Evolutionary conservation across 2,329 filamentous ascomycete genomes (phyloP).

Genomic region (Bisporella sp.): DNA sequence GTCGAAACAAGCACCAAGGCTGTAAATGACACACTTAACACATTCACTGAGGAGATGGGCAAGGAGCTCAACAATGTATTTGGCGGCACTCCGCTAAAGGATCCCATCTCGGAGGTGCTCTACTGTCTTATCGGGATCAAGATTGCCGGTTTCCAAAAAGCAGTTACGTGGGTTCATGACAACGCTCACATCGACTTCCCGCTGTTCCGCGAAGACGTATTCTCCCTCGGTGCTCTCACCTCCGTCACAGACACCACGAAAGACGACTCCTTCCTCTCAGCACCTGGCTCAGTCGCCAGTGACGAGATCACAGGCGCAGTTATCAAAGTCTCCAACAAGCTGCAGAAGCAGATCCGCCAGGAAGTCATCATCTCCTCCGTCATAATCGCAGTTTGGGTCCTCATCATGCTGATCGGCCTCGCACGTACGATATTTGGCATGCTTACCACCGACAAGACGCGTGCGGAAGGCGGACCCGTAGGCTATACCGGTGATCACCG

Average conservation of each 20-base stretch:
- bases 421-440: conserved; percentile 58
- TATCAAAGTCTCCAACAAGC: conserved; percentile 56
- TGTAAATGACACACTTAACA: conserved; percentile 78
- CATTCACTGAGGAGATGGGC: conserved; percentile 72
- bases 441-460: conserved; percentile 49
- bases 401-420: conserved; percentile 70
- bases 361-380: conserved; percentile 75
- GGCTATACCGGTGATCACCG: conserved; percentile 19
- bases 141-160: conserved; percentile 75
- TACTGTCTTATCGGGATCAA: conserved; percentile 86
- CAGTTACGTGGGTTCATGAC: conserved; percentile 88
- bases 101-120: conserved; percentile 72
- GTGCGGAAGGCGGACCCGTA: conserved; percentile 48
- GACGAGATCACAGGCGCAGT: conserved; percentile 80
- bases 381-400: conserved; percentile 69
- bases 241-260: conserved; percentile 50
- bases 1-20: conserved; percentile 77
- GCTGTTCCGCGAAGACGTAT: conserved; percentile 68
- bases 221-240: conserved; percentile 69
- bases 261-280: conserved; percentile 67
- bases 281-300: conserved; percentile 63
- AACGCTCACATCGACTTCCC: conserved; percentile 80
- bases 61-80: conserved; percentile 70
- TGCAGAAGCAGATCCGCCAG: conserved; percentile 61
- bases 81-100: conserved; percentile 71